Evolutionary conservation across 2,329 filamentous ascomycete species (phyloP).

Genomic region (Cladosporium sp.): DNA sequence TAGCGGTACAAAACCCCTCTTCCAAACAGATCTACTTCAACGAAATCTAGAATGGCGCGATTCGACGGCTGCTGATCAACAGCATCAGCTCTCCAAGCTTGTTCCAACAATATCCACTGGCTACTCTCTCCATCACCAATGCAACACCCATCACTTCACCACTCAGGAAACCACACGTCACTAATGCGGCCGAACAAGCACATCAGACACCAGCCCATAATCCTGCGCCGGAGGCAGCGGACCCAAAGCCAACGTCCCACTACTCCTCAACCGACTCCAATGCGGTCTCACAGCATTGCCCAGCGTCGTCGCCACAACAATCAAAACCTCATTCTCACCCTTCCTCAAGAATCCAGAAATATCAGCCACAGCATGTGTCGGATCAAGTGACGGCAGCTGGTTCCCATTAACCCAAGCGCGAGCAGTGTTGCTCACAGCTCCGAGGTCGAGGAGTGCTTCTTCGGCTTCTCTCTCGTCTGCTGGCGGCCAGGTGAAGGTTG

Average conservation of each 20-base stretch:
- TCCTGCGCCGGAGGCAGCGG: constrained; percentile 10
- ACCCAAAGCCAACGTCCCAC: constrained; percentile 3
- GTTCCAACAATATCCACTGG: too few species aligned
- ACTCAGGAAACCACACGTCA: too few species aligned
- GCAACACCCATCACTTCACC: too few species aligned
- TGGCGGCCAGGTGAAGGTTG: constrained; percentile 28
- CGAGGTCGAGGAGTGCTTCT: constrained; percentile 26
- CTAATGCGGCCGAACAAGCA: constrained; percentile 9
- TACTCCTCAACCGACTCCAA: constrained; percentile 1
- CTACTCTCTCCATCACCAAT: too few species aligned
- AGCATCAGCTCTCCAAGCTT: too few species aligned
- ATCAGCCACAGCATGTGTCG: constrained; percentile 23
- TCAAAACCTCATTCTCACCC: constrained; percentile 27
- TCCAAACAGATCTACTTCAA: too few species aligned
- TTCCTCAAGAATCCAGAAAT: constrained; percentile 21
- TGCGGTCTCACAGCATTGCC: constrained; percentile 23
- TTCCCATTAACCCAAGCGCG: constrained; percentile 29
- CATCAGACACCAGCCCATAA: constrained; percentile 14
- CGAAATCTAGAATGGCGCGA: too few species aligned
- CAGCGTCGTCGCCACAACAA: constrained; percentile 31
- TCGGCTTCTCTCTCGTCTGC: constrained; percentile 4
- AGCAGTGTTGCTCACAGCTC: constrained; percentile 27
- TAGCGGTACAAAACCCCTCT: too few species aligned
- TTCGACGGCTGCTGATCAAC: too few species aligned
- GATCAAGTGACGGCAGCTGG: constrained; percentile 29